Conservation (phyloP, 2,329 filamentous ascomycete species). For the Verticillium albo-atrum region DNA sequence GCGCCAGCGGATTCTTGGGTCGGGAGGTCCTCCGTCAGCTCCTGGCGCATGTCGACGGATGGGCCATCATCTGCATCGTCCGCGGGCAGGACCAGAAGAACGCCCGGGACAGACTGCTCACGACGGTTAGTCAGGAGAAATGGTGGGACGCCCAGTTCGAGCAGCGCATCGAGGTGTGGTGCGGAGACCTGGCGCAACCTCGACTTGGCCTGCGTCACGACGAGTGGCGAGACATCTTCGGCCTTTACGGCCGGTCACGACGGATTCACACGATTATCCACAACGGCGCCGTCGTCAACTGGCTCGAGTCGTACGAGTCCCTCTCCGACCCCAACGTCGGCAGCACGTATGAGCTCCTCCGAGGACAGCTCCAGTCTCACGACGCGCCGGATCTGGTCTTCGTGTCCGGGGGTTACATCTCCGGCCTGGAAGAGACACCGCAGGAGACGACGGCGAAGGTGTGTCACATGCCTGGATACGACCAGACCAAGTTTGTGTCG, state of each 20-base stretch:
- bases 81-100: slow-evolving; percentile 6
- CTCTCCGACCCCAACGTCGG: slow-evolving; percentile 3
- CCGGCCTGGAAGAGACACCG: slow-evolving; percentile 2
- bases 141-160: slow-evolving; percentile 12
- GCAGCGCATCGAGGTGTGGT: slow-evolving; percentile 6
- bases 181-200: slow-evolving; percentile 3
- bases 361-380: not conserved
- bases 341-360: slow-evolving; percentile 4
- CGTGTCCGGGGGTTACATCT: slow-evolving; percentile 7
- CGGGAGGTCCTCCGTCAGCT: slow-evolving; percentile 10
- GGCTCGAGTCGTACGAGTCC: slow-evolving; percentile 5
- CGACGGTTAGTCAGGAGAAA: slow-evolving; percentile 5
- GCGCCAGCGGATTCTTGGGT: slow-evolving; percentile 11
- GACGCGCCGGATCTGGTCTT: not conserved
- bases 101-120: slow-evolving; percentile 9
- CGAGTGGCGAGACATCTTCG: slow-evolving; percentile 1
- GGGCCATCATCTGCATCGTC: slow-evolving; percentile 5
- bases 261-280: slow-evolving; percentile 1
- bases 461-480: slow-evolving; percentile 9
- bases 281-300: slow-evolving; percentile 9
- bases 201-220: slow-evolving; percentile 1
- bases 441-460: slow-evolving; percentile 1
- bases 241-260: not conserved
- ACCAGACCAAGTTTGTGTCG: slow-evolving; percentile 17
- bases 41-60: not conserved